These are phyloP conservation scores for Quercus gilva DNA, from an alignment of 306 rosid genomes.

Conservation along the genomic window DNA sequence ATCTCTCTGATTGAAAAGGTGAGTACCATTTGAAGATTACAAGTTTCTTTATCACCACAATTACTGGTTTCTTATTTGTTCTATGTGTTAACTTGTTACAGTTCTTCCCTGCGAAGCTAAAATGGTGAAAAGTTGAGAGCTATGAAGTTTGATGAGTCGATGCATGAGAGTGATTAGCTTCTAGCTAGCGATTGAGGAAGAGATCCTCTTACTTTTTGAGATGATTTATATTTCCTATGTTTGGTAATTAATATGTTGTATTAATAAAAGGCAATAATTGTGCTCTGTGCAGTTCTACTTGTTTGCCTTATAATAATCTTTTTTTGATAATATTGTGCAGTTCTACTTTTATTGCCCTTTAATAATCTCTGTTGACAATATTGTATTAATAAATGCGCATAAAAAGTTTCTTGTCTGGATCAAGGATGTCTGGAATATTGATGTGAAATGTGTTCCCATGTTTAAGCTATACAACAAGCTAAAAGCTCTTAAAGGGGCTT, in stretches of 20 bases:
- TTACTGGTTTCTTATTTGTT: neutral
- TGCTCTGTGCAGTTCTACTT: neutral
- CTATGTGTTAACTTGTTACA: slow-evolving; percentile 29
- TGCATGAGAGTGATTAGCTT: neutral
- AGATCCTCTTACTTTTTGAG: slow-evolving; percentile 11
- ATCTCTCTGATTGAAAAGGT: slow-evolving; percentile 73
- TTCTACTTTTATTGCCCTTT: neutral
- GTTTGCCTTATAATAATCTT: neutral
- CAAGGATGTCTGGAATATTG: no score
- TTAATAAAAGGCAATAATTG: neutral
- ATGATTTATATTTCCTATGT: slow-evolving; percentile 2
- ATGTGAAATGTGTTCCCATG: no score
- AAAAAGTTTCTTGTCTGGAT: no score
- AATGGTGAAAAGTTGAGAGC: slow-evolving; percentile 52
- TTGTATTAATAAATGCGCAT: no score
- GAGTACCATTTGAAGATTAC: neutral
- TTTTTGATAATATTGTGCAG: neutral
- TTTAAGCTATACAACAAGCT: no score
- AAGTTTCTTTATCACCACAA: neutral
- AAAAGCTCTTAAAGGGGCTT: no score
- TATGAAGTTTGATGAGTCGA: neutral
- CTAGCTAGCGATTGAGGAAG: neutral
- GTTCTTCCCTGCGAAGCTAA: slow-evolving; percentile 79
- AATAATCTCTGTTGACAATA: neutral
- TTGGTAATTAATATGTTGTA: slow-evolving; percentile 4